These are phyloP conservation scores for Rhizophagus clarus DNA, from an alignment of 192 early-diverging fungal genomes.

Conservation along the genomic window DNA sequence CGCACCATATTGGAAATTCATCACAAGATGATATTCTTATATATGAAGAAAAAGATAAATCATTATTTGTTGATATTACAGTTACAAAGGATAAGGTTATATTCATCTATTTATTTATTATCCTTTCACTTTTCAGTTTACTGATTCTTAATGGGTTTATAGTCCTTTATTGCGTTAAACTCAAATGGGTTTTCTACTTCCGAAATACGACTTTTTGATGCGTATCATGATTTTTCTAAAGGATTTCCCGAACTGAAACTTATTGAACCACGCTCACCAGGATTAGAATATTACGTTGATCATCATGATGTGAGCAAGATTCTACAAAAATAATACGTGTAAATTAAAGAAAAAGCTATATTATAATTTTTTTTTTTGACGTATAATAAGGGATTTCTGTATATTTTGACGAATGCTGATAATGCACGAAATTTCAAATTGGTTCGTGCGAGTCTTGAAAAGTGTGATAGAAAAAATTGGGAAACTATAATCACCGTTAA, in stretches of 20 bases:
- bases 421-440: slow-evolving; percentile 63
- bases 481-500: slow-evolving; percentile 58
- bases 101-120: background rate
- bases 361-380: slow-evolving; percentile 39
- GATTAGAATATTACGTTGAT: slow-evolving; percentile 77
- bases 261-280: slow-evolving; percentile 56
- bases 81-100: slow-evolving; percentile 66
- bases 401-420: slow-evolving; percentile 57
- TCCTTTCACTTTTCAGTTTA: background rate
- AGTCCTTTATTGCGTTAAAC: slow-evolving; percentile 66
- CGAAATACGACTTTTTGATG: slow-evolving; percentile 61
- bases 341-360: slow-evolving; percentile 13
- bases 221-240: slow-evolving; percentile 45
- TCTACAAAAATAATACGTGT: background rate
- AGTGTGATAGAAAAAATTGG: slow-evolving; percentile 53
- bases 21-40: slow-evolving; percentile 56
- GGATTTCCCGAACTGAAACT: slow-evolving; percentile 43
- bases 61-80: slow-evolving; percentile 77
- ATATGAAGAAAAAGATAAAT: slow-evolving; percentile 64
- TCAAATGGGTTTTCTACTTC: slow-evolving; percentile 73
- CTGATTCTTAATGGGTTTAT: background rate
- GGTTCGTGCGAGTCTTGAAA: slow-evolving; percentile 47
- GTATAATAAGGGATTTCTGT: slow-evolving; percentile 40
- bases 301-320: slow-evolving; percentile 59
- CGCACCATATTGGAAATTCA: slow-evolving; percentile 51